Evolutionary conservation across 163 green algal genomes (phyloP), one percentile per base, ranked within the genome.

Genomic region (Prototheca wickerhamii): DNA sequence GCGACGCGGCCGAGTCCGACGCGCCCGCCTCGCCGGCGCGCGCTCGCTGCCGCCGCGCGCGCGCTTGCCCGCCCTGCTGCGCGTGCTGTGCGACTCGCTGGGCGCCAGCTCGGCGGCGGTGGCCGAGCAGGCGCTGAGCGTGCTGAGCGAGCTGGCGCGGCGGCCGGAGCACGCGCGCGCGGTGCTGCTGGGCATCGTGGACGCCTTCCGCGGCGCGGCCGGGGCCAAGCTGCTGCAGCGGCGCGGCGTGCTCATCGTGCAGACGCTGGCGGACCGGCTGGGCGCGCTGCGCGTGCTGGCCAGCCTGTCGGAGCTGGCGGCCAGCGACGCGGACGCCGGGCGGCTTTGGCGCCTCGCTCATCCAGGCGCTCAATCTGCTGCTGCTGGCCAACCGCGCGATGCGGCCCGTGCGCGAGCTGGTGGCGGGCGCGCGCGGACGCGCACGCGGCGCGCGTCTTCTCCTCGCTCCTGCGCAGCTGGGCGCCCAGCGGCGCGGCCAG

Each of bases 321-420:
- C 79, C 40, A 68, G 68, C 10, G 86, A 97, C 72, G n/a, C 56
- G 12, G 88, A 98, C 82, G 68, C 87, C 23, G n/a, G n/a, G n/a
- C n/a, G 60, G 60, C 2, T 97, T 97, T 74, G 89, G 85, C 2
- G 78, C 76, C 5, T 83, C 76, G 26, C 85, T 97, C 76, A 88
- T 95, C 56, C 86, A 95, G 79, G 90, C 89, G 4, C 80, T 97
- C 29, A 95, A 94, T 72, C 82, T 97, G 28, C 93, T 98, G 63
- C 79, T 97, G 67, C 75, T 98, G 21, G 96, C 90, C 2, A 84
- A 82, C n/a, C 76, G 79, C 0, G 87, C 95, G 79, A 76, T 92
- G 58, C 56, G 57, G 20, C 61, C 67, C 4, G 30, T 87, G 71
- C 77, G 82, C 30, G 31, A 58, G 40, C 28, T 70, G 58, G 58